These are phyloP conservation scores for Dianthus caryophyllus DNA, from an alignment of 148 eudicot genomes.

Conservation along the genomic window DNA sequence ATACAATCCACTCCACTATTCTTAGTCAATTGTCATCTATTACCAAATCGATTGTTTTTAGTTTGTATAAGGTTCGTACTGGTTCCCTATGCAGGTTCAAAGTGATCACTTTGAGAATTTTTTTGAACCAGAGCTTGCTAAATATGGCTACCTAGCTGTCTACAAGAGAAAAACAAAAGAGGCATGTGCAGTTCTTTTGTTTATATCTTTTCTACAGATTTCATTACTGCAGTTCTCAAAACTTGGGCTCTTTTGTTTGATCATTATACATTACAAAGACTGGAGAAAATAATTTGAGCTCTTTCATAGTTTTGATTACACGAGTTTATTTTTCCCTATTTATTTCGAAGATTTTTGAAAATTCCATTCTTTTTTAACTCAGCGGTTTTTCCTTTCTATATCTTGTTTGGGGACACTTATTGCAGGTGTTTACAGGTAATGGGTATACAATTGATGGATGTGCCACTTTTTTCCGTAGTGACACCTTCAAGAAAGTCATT, in stretches of 20 bases:
- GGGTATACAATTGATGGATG: constrained; percentile 66
- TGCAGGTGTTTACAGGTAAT: constrained; percentile 37
- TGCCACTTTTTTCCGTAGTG: constrained; percentile 87
- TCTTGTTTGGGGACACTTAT: constrained; percentile 13
- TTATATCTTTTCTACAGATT: background rate
- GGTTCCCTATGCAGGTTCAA: constrained; percentile 63
- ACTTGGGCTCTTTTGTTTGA: background rate
- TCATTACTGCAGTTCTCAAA: background rate
- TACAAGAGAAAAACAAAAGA: constrained; percentile 72
- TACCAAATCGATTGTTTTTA: background rate
- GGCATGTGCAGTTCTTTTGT: constrained; percentile 33
- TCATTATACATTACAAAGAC: background rate
- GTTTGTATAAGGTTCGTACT: background rate
- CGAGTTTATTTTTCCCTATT: background rate
- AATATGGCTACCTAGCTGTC: constrained; percentile 71
- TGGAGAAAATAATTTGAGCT: background rate
- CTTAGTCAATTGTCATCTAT: background rate
- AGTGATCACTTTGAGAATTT: constrained; percentile 85
- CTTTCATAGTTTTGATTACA: background rate
- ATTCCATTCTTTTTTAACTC: background rate
- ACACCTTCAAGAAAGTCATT: constrained; percentile 65
- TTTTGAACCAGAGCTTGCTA: constrained; percentile 80
- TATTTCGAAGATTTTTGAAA: background rate
- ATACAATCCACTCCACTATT: background rate
- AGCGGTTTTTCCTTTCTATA: background rate